Base-by-base conservation (phyloP, 164 flowering plant genomes). In the Chloranthus sessilifolius region DNA sequence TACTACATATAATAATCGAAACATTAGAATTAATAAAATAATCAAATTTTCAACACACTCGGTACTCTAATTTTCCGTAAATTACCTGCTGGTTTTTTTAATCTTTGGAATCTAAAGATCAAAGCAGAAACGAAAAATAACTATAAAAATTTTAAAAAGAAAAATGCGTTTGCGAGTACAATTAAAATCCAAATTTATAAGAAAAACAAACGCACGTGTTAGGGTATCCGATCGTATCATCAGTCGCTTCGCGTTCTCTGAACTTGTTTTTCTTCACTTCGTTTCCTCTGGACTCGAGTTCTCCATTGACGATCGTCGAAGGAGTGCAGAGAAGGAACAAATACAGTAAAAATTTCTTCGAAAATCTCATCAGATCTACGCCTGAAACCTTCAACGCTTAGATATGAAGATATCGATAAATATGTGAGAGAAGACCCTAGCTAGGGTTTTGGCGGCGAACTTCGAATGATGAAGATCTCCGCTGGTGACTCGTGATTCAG, bases 171-270 rank as follows among this genome's bases (percentile, higher is more conserved):
- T n/a, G n/a, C n/a, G n/a, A n/a, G n/a, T n/a, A n/a, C n/a, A n/a
- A 19, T 7, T 2, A 41, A 1, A 41, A 2, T 41, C 14, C 24
- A 41, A 6, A 41, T 41, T 19, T 21, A 34, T 4, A 20, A 22
- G 19, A 19, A 11, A 16, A 27, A 19, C 16, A 27, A 47, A 52
- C 74, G 57, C 65, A 92, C 96, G 82, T n/a, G 60, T 82, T 76
- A 22, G 95, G 91, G 43, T 82, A 81, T 21, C 83, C 89, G 4
- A 78, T 67, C 30, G 73, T 59, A 58, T 92, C 99, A 43, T 92
- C 99, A 29, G 65, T 76, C 23, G 97, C 95, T 47, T 77, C 69
- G 17, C 99, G 81, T 26, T 74, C 84, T 36, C 95, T 75, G 60
- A 92, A 92, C 58, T 86, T 85, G 63, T 84, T 88, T 35, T 52